Evolutionary conservation across 208 protist species (phyloP), one percentile per base, ranked within the genome.

Genomic region (Leishmania turanica): DNA sequence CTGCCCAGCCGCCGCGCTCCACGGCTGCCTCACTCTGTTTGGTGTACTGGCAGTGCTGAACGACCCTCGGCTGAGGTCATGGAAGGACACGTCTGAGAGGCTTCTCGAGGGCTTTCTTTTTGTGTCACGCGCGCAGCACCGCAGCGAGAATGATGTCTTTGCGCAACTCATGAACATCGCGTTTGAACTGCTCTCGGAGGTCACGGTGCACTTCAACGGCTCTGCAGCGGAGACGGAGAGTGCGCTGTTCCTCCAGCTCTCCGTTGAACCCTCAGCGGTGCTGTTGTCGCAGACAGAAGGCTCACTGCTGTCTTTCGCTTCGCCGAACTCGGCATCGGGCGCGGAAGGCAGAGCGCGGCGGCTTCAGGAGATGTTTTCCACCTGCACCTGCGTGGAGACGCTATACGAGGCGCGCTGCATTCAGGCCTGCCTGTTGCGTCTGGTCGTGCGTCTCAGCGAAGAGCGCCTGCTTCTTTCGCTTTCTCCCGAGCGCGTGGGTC

Each of bases 11-110:
- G 84, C 89, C 8, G 71, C 86, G 17, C 74, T 96, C 2, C 91
- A 94, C 58, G 86, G 88, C 8, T 86, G 84, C 53, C 71, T 95
- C 53, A 92, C 87, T 3, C 80, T 95, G 27, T 79, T 96, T 40
- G 88, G 90, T 15, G 76, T 94, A 6, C 85, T 96, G 31, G 84
- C 91, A 13, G 77, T 80, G 3, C 40, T 94, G 1, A 84, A 90
- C 19, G 83, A 88, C 42, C 71, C 81, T 1, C 60, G 60, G 3
- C 80, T 76, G 37, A 27, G 68, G 31, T 65, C 70, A 21, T 79
- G 68, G 75, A 71, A 31, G 34, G 82, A 87, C 45, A 86, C 79
- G 72, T 70, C 72, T 13, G 82, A 88, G 68, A 73, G 90, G n/a
- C 82, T 86, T 70, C 77, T 90, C 17, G 87, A 90, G 24, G 80